These are phyloP conservation scores for Fusarium agapanthi DNA, from an alignment of 2,329 filamentous ascomycete genomes.

Conservation along the genomic window DNA sequence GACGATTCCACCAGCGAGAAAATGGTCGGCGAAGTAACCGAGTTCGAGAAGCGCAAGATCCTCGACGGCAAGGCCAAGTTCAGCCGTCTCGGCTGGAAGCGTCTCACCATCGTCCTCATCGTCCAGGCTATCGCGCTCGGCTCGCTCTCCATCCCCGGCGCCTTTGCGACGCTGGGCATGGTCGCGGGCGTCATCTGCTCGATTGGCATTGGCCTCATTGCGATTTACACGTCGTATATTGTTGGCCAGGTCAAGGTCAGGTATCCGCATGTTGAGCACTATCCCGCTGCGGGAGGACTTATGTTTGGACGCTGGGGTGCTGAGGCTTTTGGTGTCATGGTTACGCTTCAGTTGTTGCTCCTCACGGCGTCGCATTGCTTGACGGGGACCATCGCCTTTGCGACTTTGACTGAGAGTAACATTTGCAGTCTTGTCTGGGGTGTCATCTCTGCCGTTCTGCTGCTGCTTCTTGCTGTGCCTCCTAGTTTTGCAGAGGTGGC, in stretches of 20 bases:
- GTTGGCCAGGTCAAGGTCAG: constrained; percentile 54
- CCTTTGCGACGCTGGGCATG: constrained; percentile 40
- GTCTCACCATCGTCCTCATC: constrained; percentile 39
- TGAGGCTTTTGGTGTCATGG: constrained; percentile 65
- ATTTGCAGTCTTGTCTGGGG: constrained; percentile 51
- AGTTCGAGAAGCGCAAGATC: constrained; percentile 40
- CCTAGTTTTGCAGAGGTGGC: constrained; percentile 49
- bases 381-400: constrained; percentile 72
- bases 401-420: constrained; percentile 64
- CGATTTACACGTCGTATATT: constrained; percentile 53
- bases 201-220: constrained; percentile 48
- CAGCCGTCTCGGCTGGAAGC: constrained; percentile 38
- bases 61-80: constrained; percentile 37
- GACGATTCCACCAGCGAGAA: constrained; percentile 35
- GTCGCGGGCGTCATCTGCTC: constrained; percentile 50
- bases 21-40: constrained; percentile 37
- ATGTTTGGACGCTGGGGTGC: constrained; percentile 65
- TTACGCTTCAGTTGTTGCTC: constrained; percentile 69
- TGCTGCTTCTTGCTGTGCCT: constrained; percentile 52
- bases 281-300: constrained; percentile 70
- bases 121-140: constrained; percentile 38
- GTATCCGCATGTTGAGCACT: constrained; percentile 65
- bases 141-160: constrained; percentile 36
- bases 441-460: constrained; percentile 50
- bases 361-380: constrained; percentile 73